These are phyloP conservation scores for Iris macrosiphon DNA, from an alignment of 106 monocot genomes.

Conservation along the genomic window DNA sequence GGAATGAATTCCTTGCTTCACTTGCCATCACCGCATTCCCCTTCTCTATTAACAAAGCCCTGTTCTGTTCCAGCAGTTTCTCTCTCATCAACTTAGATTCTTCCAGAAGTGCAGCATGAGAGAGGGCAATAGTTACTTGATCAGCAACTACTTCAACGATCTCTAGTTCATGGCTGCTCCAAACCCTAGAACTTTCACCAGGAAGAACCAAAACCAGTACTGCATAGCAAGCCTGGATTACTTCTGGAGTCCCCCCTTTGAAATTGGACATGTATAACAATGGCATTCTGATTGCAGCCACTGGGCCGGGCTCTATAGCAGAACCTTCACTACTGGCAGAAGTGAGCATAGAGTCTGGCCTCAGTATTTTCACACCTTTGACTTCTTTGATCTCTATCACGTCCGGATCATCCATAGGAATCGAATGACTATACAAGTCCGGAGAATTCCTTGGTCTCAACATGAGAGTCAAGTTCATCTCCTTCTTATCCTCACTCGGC, in stretches of 20 bases:
- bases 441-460: slow-evolving; percentile 12
- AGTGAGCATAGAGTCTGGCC: slow-evolving; percentile 31
- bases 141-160: slow-evolving; percentile 64
- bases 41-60: slow-evolving; percentile 43
- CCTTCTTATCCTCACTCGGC: slow-evolving; percentile 33
- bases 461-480: slow-evolving; percentile 49
- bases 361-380: slow-evolving; percentile 32
- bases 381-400: slow-evolving; percentile 27
- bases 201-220: slow-evolving; percentile 61
- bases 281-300: slow-evolving; percentile 68
- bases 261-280: slow-evolving; percentile 54
- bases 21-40: slow-evolving; percentile 46
- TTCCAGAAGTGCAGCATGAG: slow-evolving; percentile 66
- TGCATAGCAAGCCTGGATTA: slow-evolving; percentile 46
- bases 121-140: slow-evolving; percentile 73
- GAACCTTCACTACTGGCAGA: slow-evolving; percentile 30
- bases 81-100: slow-evolving; percentile 69
- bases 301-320: slow-evolving; percentile 19
- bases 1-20: slow-evolving; percentile 51
- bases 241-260: slow-evolving; percentile 52
- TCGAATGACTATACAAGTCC: slow-evolving; percentile 4
- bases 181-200: slow-evolving; percentile 29
- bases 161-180: slow-evolving; percentile 54
- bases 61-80: slow-evolving; percentile 43
- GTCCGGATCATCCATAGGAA: slow-evolving; percentile 40